phyloP scores from a whole-genome alignment of 2,329 filamentous ascomycete genomes.

The Pestalotiopsis sp. region DNA sequence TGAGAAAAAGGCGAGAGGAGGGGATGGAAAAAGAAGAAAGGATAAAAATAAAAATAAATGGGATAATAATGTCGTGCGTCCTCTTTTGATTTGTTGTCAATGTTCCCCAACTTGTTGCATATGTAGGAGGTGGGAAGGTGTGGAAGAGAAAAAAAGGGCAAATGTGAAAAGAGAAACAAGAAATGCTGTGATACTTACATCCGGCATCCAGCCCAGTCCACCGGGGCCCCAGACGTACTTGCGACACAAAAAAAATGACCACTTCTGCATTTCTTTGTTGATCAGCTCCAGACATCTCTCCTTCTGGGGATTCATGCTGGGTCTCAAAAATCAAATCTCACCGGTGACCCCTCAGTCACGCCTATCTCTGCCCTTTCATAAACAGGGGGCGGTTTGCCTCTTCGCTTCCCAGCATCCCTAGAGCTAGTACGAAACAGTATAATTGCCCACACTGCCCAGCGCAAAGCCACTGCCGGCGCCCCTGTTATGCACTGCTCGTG shows the following conservation, averaged over 20 bases:
- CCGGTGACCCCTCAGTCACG: neutral
- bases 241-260: neutral
- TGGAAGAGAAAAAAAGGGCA: neutral
- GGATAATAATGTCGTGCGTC: neutral
- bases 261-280: neutral
- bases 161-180: neutral
- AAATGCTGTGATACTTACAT: neutral
- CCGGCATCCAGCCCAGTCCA: neutral
- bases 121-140: neutral
- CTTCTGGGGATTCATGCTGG: neutral
- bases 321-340: neutral
- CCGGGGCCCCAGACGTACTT: neutral
- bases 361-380: neutral
- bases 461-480: neutral
- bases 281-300: neutral
- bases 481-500: neutral
- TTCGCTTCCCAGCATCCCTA: neutral
- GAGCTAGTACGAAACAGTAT: neutral
- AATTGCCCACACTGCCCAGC: neutral
- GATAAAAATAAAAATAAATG: neutral
- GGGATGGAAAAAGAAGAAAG: no score
- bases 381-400: neutral
- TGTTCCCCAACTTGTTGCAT: no score
- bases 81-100: neutral
- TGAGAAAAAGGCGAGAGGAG: neutral